Evolutionary conservation across 352 stramenopile species (phyloP).

Genomic region (Aphanomyces cochlioides): DNA sequence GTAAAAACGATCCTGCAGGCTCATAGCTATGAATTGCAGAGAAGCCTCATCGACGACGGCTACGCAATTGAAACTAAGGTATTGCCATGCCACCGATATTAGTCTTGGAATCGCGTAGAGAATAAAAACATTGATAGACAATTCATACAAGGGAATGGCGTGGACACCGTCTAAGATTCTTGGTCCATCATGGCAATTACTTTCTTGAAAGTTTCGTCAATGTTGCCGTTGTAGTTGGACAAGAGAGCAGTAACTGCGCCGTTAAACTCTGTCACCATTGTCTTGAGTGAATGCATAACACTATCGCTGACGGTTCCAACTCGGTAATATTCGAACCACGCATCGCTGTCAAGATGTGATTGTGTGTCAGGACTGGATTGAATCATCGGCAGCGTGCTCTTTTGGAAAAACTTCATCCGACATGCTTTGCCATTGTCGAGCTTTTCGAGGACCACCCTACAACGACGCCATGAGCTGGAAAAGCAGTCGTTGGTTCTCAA

Average conservation of each 20-base stretch:
- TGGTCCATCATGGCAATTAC: neutral
- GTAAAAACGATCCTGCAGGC: no score
- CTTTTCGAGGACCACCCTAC: constrained; percentile 20
- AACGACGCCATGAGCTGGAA: neutral
- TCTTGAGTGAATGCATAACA: constrained; percentile 11
- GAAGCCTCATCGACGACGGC: no score
- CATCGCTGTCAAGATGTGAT: neutral
- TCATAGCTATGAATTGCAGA: no score
- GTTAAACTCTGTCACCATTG: constrained; percentile 16
- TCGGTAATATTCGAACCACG: constrained; percentile 19
- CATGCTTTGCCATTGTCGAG: neutral
- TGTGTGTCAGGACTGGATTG: neutral
- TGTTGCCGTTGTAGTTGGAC: constrained; percentile 20
- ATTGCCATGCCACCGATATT: no score
- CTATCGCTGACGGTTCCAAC: constrained; percentile 22
- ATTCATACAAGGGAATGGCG: no score
- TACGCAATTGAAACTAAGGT: no score
- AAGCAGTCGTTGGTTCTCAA: neutral
- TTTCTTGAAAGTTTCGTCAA: neutral
- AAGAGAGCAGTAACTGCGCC: neutral
- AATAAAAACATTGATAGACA: no score
- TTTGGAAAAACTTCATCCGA: constrained; percentile 28
- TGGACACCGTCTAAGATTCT: no score
- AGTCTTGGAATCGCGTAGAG: no score
- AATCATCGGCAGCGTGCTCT: constrained; percentile 25